These are phyloP conservation scores for Willaertia magna DNA, from an alignment of 208 protist genomes.

Conservation along the genomic window DNA sequence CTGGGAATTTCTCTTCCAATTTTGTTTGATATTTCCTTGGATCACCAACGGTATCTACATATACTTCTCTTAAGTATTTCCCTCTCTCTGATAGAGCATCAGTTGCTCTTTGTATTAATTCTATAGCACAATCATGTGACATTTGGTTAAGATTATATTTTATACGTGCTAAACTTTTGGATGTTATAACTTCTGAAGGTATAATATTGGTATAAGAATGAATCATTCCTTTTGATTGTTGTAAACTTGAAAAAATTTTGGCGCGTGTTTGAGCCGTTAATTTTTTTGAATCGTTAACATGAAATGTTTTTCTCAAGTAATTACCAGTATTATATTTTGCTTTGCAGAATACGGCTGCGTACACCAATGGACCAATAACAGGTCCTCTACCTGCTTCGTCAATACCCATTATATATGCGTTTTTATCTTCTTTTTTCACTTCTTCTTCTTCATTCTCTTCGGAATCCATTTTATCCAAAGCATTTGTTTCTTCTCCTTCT, in stretches of 20 bases:
- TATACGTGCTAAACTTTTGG: constrained; percentile 22
- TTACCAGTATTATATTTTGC: constrained; percentile 48
- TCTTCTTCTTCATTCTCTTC: background rate
- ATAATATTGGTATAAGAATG: constrained; percentile 40
- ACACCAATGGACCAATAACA: constrained; percentile 83
- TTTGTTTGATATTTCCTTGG: constrained; percentile 55
- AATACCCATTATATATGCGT: constrained; percentile 69
- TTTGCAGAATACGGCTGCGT: constrained; percentile 58
- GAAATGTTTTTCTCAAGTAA: constrained; percentile 45
- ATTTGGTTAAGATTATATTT: constrained; percentile 67
- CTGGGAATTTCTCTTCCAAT: constrained; percentile 57
- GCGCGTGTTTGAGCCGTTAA: background rate
- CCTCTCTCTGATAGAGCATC: background rate
- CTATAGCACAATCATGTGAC: constrained; percentile 61
- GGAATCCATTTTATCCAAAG: background rate
- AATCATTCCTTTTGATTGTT: background rate
- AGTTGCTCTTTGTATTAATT: constrained; percentile 50
- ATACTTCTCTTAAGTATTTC: constrained; percentile 56
- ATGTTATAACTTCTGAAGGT: background rate
- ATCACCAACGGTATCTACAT: constrained; percentile 78
- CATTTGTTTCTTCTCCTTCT: no score
- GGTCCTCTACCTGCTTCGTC: constrained; percentile 85
- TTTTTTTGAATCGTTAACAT: constrained; percentile 46
- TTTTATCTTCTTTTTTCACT: constrained; percentile 37
- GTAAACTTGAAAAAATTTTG: background rate